Evolutionary conservation across 169 alveolate genomes (phyloP), one percentile per base, ranked within the genome.

Genomic region (Theileria luwenshuni): DNA sequence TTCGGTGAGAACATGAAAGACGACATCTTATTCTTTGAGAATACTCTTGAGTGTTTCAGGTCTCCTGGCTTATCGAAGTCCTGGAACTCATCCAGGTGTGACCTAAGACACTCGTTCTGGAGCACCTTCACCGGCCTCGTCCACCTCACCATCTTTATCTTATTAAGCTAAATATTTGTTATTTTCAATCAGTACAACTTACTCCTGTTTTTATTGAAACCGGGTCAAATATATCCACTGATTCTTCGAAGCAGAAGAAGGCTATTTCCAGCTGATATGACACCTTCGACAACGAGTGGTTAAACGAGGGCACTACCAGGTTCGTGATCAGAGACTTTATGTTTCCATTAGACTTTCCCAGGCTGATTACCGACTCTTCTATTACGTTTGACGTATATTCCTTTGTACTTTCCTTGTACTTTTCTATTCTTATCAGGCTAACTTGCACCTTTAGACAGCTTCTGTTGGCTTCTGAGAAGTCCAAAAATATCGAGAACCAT

Each of bases 401-500:
- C 32, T 33, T 19, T 0, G 42, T 69, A 28, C 54, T 32, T 6
- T 42, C 42, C 3, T 7, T 1, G 63, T 33, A n/a, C 27, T 32
- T 13, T 25, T 76, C 85, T 0, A 25, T 5, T n/a, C 85, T 73
- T 19, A 48, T 54, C 30, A 76, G 43, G 69, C 30, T 25, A 17
- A 79, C 30, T 8, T 72, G 74, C 5, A 69, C 77, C 56, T 72
- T 70, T 38, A 79, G 51, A 63, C 86, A 79, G 35, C 28, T 33
- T 21, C 42, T 27, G 45, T 67, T 54, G 0, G 81, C 56, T 19
- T 72, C 84, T 23, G 63, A 28, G 17, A 79, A 69, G 76, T 69
- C 77, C 47, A 70, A 79, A 19, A 23, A 21, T 8, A 79, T 19
- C 10, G 76, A 43, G 52, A 70, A 79, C 86, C 86, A 79, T n/a